phyloP scores from a whole-genome alignment of 2,329 filamentous ascomycete species.

The Apiospora pterosperma region DNA sequence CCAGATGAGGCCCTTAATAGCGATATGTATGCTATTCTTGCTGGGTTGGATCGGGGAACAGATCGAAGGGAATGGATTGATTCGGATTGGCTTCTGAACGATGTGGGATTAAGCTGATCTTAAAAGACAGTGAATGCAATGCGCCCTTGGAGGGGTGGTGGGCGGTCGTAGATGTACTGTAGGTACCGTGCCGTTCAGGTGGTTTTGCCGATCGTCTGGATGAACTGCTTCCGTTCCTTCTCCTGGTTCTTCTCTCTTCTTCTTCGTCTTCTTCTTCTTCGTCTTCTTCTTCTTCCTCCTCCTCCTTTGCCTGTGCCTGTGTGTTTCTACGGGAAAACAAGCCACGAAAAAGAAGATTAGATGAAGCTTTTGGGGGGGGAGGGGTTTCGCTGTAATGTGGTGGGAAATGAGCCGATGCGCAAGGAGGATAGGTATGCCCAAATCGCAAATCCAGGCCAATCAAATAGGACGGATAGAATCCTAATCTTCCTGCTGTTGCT shows the following conservation, averaged over 20 bases:
- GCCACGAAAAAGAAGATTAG: neutral
- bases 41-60: neutral
- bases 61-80: neutral
- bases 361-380: neutral
- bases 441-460: neutral
- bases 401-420: slow-evolving; percentile 1
- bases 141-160: neutral
- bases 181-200: neutral
- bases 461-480: neutral
- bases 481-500: neutral
- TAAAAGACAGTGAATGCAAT: no score
- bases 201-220: neutral
- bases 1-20: neutral
- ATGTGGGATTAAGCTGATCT: neutral
- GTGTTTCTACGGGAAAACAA: neutral
- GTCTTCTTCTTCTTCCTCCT: neutral
- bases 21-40: neutral
- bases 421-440: neutral
- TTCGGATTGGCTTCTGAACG: neutral
- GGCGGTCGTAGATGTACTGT: neutral
- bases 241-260: no score
- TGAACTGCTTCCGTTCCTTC: neutral
- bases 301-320: neutral
- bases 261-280: neutral
- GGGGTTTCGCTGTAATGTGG: neutral